These are phyloP conservation scores for Rhizophagus sp. DNA, from an alignment of 192 early-diverging fungal genomes.

Conservation along the genomic window DNA sequence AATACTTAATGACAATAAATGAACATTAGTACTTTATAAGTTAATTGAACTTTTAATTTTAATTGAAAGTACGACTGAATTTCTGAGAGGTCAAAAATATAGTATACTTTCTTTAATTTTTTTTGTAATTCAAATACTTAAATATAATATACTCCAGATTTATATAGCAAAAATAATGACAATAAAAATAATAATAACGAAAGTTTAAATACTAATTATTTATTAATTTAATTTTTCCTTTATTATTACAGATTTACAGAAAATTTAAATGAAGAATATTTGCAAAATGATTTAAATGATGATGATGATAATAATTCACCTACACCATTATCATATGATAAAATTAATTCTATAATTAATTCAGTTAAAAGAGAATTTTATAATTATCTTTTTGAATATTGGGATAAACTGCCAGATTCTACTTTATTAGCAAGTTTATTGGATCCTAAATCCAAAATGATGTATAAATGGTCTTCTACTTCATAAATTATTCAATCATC, in stretches of 20 bases:
- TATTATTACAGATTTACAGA: too few species aligned
- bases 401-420: too few species aligned
- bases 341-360: too few species aligned
- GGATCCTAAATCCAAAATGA: too few species aligned
- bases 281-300: background rate
- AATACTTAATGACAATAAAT: background rate
- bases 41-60: background rate
- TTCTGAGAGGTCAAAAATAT: background rate
- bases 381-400: background rate
- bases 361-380: background rate
- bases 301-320: background rate
- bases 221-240: too few species aligned
- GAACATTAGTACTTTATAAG: background rate
- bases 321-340: background rate
- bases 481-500: too few species aligned
- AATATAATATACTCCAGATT: background rate
- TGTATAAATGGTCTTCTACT: too few species aligned
- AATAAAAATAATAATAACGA: background rate
- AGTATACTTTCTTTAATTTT: background rate
- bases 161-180: background rate
- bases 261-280: too few species aligned
- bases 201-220: too few species aligned
- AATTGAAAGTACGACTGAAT: background rate
- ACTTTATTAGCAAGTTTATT: too few species aligned
- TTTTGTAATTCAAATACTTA: background rate